Evolutionary conservation across 192 early-diverging fungal species (phyloP).

Genomic region (Backusella morwellensis): DNA sequence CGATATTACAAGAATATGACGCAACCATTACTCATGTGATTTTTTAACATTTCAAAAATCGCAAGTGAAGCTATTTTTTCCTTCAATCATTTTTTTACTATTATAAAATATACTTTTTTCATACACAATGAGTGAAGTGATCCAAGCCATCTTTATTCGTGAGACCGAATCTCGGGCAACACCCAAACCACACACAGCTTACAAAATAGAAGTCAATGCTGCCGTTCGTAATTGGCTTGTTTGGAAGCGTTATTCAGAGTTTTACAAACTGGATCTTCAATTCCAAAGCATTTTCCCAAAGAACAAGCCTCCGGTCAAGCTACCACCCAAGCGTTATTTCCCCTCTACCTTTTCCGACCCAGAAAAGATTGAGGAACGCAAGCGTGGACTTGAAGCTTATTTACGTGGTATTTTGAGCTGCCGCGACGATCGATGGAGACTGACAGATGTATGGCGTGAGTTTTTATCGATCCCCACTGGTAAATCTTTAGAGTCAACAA

Average conservation of each 20-base stretch:
- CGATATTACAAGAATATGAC: neutral
- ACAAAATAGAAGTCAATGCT: slow-evolving; percentile 71
- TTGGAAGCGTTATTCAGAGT: slow-evolving; percentile 87
- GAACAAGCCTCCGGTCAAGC: slow-evolving; percentile 51
- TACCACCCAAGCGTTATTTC: slow-evolving; percentile 78
- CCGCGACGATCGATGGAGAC: slow-evolving; percentile 76
- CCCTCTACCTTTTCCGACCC: slow-evolving; percentile 59
- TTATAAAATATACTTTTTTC: neutral
- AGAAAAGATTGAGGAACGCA: slow-evolving; percentile 67
- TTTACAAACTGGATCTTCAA: slow-evolving; percentile 66
- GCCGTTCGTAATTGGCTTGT: slow-evolving; percentile 83
- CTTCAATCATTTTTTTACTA: slow-evolving; percentile 14
- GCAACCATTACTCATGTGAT: neutral
- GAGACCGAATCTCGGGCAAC: slow-evolving; percentile 46
- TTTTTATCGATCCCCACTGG: slow-evolving; percentile 71
- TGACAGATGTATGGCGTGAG: slow-evolving; percentile 65
- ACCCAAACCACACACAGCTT: slow-evolving; percentile 70
- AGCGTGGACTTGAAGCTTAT: slow-evolving; percentile 76
- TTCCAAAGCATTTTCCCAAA: slow-evolving; percentile 66
- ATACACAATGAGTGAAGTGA: slow-evolving; percentile 47
- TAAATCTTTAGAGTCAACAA: slow-evolving; percentile 41
- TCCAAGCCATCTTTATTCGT: slow-evolving; percentile 57
- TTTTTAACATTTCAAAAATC: neutral
- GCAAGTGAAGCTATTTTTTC: neutral
- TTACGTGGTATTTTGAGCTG: slow-evolving; percentile 67